Evolutionary conservation across 2,329 filamentous ascomycete genomes (phyloP).

Genomic region (Beauveria sp.): DNA sequence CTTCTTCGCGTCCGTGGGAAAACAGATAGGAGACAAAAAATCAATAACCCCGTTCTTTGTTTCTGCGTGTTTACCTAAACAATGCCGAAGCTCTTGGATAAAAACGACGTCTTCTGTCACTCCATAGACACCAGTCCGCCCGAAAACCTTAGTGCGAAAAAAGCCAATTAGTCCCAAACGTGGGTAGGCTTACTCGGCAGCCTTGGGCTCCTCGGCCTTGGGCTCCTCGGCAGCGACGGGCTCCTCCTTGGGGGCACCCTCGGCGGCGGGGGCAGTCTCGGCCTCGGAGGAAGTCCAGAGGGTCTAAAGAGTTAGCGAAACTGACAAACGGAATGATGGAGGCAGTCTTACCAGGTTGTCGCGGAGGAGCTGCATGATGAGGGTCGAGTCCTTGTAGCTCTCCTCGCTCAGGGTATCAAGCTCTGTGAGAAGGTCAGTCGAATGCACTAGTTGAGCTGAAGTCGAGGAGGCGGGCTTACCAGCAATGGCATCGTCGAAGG

Average conservation of each 20-base stretch:
- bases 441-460: slow-evolving; percentile 16
- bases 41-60: slow-evolving; percentile 24
- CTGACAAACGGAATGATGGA: not conserved
- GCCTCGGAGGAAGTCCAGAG: slow-evolving; percentile 99
- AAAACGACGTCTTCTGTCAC: slow-evolving; percentile 52
- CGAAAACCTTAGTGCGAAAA: slow-evolving; percentile 28
- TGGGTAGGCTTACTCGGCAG: slow-evolving; percentile 45
- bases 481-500: slow-evolving; percentile 96
- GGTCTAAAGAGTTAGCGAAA: slow-evolving; percentile 52
- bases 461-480: slow-evolving; percentile 28
- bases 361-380: slow-evolving; percentile 97
- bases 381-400: slow-evolving; percentile 98
- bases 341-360: slow-evolving; percentile 72
- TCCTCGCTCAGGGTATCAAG: slow-evolving; percentile 95
- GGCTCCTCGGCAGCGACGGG: slow-evolving; percentile 40
- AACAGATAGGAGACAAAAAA: slow-evolving; percentile 21
- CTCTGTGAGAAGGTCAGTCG: slow-evolving; percentile 44
- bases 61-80: slow-evolving; percentile 38
- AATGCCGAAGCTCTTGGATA: slow-evolving; percentile 41
- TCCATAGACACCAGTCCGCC: slow-evolving; percentile 56
- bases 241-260: slow-evolving; percentile 41
- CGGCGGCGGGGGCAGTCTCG: slow-evolving; percentile 55
- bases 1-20: slow-evolving; percentile 29
- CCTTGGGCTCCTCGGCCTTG: slow-evolving; percentile 60
- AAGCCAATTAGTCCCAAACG: slow-evolving; percentile 20